A percentile compares a stretch with the other conserved stretches of the same genome.
phyloP scores from a whole-genome alignment of 2,329 filamentous ascomycete genomes.

The Talaromyces rugulosus region DNA sequence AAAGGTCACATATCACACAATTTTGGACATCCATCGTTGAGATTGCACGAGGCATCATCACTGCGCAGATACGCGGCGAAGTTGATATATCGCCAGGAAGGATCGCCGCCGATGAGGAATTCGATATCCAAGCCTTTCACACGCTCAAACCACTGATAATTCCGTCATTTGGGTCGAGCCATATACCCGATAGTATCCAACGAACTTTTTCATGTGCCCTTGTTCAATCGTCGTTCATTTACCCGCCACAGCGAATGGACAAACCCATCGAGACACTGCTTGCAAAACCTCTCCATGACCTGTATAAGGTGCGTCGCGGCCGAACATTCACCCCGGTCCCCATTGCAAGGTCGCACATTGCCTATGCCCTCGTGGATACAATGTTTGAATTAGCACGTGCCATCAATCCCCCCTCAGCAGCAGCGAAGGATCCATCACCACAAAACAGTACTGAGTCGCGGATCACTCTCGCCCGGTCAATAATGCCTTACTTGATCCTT shows the following conservation, averaged over 20 bases:
- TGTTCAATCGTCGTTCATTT: slow-evolving; percentile 78
- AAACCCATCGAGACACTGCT: slow-evolving; percentile 43
- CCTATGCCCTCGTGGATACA: slow-evolving; percentile 75
- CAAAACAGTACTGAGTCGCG: slow-evolving; percentile 27
- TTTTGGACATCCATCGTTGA: slow-evolving; percentile 69
- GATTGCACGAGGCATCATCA: slow-evolving; percentile 65
- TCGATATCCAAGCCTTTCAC: slow-evolving; percentile 73
- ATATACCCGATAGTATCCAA: slow-evolving; percentile 64
- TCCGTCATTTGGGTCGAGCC: slow-evolving; percentile 63
- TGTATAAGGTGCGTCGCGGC: slow-evolving; percentile 65
- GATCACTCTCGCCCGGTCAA: slow-evolving; percentile 65
- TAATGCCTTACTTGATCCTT: slow-evolving; percentile 76
- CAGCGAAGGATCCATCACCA: slow-evolving; percentile 4
- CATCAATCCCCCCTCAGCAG: slow-evolving; percentile 40
- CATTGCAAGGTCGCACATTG: slow-evolving; percentile 65
- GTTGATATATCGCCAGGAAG: slow-evolving; percentile 37
- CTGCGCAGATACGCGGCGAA: slow-evolving; percentile 55
- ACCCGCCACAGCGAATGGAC: slow-evolving; percentile 62
- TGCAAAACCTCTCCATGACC: slow-evolving; percentile 53
- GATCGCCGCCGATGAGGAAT: slow-evolving; percentile 67
- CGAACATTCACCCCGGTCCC: slow-evolving; percentile 66
- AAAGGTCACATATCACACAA: slow-evolving; percentile 41
- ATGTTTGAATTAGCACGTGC: slow-evolving; percentile 62
- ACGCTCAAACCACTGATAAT: slow-evolving; percentile 66
- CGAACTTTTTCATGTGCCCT: slow-evolving; percentile 69